Percentiles rank a stretch among this genome's conserved stretches.
Evolutionary conservation across 73 alveolate species (phyloP).

Genomic region (Tetrahymena borealis): DNA sequence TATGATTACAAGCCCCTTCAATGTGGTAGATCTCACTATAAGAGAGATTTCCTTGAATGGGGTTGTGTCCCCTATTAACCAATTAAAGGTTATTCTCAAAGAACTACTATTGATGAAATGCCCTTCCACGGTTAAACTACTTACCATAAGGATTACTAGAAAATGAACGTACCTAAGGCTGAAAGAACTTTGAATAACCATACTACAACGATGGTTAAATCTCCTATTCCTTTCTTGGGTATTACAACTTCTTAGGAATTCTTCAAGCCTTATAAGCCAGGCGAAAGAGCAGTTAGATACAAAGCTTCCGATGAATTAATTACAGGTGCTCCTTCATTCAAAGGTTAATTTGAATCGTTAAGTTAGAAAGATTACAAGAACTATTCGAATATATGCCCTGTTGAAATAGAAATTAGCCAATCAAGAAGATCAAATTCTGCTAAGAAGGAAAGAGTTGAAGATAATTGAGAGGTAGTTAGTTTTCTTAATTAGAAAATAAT

Average conservation of each 20-base stretch:
- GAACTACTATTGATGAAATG: slow-evolving; percentile 1
- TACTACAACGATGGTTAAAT: background rate
- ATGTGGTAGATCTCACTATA: background rate
- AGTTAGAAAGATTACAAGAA: background rate
- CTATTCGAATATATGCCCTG: background rate
- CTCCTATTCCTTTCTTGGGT: background rate
- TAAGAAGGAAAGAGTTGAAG: background rate
- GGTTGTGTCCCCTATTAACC: background rate
- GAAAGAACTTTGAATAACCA: background rate
- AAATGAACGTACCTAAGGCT: background rate
- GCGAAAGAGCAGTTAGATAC: background rate
- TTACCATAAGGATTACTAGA: background rate
- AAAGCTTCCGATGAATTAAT: background rate
- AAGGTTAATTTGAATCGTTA: background rate
- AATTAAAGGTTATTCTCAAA: background rate
- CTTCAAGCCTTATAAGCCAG: background rate
- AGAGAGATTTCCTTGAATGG: slow-evolving; percentile 1
- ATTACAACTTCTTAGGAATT: background rate
- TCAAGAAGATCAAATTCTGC: too few species aligned
- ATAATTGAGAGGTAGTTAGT: background rate
- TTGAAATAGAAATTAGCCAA: background rate
- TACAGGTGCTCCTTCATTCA: background rate
- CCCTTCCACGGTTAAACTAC: slow-evolving; percentile 1
- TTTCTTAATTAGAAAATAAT: background rate
- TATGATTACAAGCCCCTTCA: background rate